Conservation (phyloP, 345 rosid genomes). For the Hypericum androsaemum region DNA sequence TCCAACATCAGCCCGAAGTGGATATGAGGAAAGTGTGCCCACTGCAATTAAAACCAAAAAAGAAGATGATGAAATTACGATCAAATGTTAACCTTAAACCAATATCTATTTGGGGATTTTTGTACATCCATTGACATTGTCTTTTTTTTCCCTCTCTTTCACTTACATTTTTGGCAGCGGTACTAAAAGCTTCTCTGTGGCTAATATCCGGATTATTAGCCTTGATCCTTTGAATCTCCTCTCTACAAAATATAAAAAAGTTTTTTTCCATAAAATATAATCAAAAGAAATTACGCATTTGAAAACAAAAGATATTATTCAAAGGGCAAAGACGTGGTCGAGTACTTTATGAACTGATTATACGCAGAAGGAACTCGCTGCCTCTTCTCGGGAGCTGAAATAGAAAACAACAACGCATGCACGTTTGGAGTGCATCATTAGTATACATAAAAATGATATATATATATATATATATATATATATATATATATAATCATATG, state of each 20-base stretch:
- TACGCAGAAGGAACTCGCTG: conserved; percentile 98
- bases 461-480: too few species aligned
- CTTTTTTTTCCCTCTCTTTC: background rate
- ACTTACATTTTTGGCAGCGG: conserved; percentile 95
- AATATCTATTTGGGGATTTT: background rate
- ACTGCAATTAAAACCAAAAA: conserved; percentile 26
- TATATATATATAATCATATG: too few species aligned
- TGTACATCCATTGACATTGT: background rate
- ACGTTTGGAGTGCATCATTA: too few species aligned
- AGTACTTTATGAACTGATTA: conserved; percentile 92
- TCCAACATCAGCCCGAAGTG: conserved; percentile 83
- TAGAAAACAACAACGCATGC: conserved; percentile 15
- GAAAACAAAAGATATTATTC: conserved; percentile 1
- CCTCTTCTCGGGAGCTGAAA: conserved; percentile 93
- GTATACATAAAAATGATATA: too few species aligned
- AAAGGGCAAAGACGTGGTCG: background rate
- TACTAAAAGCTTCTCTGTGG: conserved; percentile 97
- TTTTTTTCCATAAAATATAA: background rate
- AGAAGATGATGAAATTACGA: background rate
- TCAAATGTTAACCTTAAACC: background rate
- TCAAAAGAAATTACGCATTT: background rate
- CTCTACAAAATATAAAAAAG: conserved; percentile 31
- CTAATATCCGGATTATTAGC: conserved; percentile 91
- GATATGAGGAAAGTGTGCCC: conserved; percentile 97
- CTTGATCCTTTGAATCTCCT: conserved; percentile 99